Evolutionary conservation across 805 yeast species (phyloP).

Genomic region (Candida qinlingensis): DNA sequence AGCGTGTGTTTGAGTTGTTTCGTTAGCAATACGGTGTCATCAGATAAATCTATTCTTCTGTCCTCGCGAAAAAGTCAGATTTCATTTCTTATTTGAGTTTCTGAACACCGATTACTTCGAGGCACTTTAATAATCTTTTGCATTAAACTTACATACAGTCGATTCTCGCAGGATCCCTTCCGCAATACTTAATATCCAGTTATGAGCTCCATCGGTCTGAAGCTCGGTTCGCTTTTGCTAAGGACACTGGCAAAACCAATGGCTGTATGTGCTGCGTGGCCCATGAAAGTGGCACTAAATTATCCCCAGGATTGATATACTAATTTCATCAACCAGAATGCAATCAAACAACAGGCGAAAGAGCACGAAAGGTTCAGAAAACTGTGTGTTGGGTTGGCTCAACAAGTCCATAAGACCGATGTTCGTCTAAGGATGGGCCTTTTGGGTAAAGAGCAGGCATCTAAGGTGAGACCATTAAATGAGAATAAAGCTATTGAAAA

Average conservation of each 20-base stretch:
- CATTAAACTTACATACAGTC: no score
- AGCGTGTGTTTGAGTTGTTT: no score
- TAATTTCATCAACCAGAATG: conserved; percentile 29
- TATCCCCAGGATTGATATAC: background rate
- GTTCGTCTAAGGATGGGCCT: conserved; percentile 54
- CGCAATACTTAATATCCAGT: background rate
- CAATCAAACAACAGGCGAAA: conserved; percentile 68
- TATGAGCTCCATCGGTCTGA: conserved; percentile 77
- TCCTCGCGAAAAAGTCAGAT: no score
- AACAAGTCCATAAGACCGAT: conserved; percentile 62
- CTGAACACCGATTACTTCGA: no score
- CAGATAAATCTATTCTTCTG: no score
- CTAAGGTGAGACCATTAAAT: conserved; percentile 69
- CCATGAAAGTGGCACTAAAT: no score
- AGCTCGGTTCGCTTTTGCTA: conserved; percentile 63
- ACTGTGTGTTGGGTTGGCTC: conserved; percentile 67
- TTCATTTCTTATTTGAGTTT: no score
- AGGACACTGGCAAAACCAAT: conserved; percentile 78
- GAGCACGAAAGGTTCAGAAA: conserved; percentile 60
- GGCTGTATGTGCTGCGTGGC: conserved; percentile 36
- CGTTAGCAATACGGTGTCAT: no score
- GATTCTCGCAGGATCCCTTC: no score
- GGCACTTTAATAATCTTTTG: no score
- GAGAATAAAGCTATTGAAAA: conserved; percentile 77
- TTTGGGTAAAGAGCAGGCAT: conserved; percentile 22